Conservation (phyloP, 2,329 filamentous ascomycete species). For the Daldinia eschscholtzii region DNA sequence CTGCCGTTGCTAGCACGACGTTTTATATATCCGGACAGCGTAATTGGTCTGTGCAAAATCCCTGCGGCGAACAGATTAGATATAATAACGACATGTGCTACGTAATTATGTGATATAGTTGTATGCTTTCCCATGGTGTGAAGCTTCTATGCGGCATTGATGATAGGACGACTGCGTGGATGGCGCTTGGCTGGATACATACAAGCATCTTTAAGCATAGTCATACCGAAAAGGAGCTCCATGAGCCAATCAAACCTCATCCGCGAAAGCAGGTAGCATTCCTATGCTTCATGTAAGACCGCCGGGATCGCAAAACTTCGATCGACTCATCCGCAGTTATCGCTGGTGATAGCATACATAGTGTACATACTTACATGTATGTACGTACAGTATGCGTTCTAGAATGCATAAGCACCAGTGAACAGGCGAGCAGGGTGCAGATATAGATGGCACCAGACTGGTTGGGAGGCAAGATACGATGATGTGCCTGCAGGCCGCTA, state of each 20-base stretch:
- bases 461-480: conserved; percentile 37
- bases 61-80: conserved; percentile 33
- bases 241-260: conserved; percentile 27
- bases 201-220: conserved; percentile 27
- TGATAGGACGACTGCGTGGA: conserved; percentile 29
- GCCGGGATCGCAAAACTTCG: conserved; percentile 41
- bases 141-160: conserved; percentile 30
- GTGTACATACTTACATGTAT: conserved; percentile 35
- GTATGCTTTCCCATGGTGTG: conserved; percentile 31
- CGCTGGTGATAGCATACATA: conserved; percentile 29
- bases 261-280: conserved; percentile 26
- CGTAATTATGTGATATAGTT: conserved; percentile 37
- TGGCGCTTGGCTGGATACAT: conserved; percentile 34
- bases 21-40: conserved; percentile 36
- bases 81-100: conserved; percentile 36
- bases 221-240: conserved; percentile 19
- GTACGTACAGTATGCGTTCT: conserved; percentile 45
- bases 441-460: conserved; percentile 41
- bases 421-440: conserved; percentile 43
- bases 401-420: conserved; percentile 45
- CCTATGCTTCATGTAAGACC: conserved; percentile 32
- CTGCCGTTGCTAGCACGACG: conserved; percentile 29
- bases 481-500: conserved; percentile 46
- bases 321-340: conserved; percentile 41
- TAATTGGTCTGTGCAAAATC: conserved; percentile 34